Base-by-base conservation (phyloP, 768 basidiomycete species). In the Trametes sanguinea region DNA sequence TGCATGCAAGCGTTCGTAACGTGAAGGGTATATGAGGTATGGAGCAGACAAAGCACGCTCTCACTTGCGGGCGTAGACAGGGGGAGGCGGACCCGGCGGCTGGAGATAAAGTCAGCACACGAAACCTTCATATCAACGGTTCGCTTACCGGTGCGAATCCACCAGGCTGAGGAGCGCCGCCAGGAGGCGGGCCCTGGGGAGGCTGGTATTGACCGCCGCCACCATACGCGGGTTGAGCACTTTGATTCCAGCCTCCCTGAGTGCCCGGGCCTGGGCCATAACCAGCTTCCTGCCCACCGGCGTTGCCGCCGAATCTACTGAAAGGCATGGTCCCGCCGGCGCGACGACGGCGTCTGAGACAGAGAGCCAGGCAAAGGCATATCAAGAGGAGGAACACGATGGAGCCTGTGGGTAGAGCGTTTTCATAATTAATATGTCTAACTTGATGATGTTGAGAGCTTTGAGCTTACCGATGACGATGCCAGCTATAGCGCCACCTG, bases 401-500 rank as follows among this genome's bases (percentile, higher is more conserved):
- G 37, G 32, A 45, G 3, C 56, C 65, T 66, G 42, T 4, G 30
- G 0, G 17, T n/a, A 33, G 5, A 2, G 3, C 54, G 14, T 43
- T 5, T 9, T 30, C 27, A 17, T 44, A 6, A 44, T 13, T 5
- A 6, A 2, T 6, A 17, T 8, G 27, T 47, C 17, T 13, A 47
- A 22, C 22, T 7, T 47, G n/a, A 22, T 47, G 7, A 4, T 47
- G 7, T 22, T 22, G 27, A 22, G 2, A 8, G 33, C 16, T 5
- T n/a, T 2, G n/a, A 45, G 8, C 46, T 22, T 11, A 67, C 66
- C 66, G 13, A 67, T 53, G 2, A 60, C 66, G n/a, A 67, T 60
- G 29, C 66, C 66, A 14, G 66, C 66, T n/a, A 67, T 64, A 1
- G 58, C 63, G 5, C 66, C 66, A 0, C 63, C 63, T 8, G 60